phyloP scores from a whole-genome alignment of 2,329 filamentous ascomycete genomes.

The Aureobasidium pullulans region DNA sequence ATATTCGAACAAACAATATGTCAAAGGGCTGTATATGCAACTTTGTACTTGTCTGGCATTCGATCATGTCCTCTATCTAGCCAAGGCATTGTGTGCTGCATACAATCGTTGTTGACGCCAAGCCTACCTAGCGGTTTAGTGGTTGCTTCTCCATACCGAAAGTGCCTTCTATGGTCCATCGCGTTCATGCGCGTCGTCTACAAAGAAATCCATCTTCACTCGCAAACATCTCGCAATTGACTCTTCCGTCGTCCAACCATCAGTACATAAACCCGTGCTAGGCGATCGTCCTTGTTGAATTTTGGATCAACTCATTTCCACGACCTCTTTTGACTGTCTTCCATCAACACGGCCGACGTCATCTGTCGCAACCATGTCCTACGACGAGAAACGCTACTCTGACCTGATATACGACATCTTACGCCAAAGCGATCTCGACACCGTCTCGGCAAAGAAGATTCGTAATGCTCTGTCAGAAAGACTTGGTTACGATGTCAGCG shows the following conservation, averaged over 20 bases:
- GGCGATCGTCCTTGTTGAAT: no score
- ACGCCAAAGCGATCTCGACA: constrained; percentile 52
- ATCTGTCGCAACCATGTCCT: constrained; percentile 13
- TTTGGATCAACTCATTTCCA: not conserved
- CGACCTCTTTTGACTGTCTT: not conserved
- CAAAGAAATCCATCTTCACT: not conserved
- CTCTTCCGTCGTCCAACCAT: not conserved
- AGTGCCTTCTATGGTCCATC: not conserved
- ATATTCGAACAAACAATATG: not conserved
- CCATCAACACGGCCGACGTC: constrained; percentile 30
- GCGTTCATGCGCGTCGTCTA: constrained; percentile 8
- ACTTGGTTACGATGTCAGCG: constrained; percentile 54
- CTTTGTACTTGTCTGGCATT: not conserved
- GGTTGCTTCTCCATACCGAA: not conserved
- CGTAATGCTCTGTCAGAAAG: constrained; percentile 55
- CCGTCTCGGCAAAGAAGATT: constrained; percentile 59
- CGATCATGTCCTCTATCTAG: not conserved
- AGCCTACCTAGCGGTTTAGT: not conserved
- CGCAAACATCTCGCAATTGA: constrained; percentile 7
- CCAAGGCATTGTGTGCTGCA: not conserved
- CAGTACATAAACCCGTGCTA: not conserved
- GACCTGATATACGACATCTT: constrained; percentile 57
- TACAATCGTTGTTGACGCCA: not conserved
- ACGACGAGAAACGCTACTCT: constrained; percentile 11
- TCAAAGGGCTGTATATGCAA: not conserved